Conservation (phyloP, 1,284 basidiomycete species). For the Fomes fomentarius region DNA sequence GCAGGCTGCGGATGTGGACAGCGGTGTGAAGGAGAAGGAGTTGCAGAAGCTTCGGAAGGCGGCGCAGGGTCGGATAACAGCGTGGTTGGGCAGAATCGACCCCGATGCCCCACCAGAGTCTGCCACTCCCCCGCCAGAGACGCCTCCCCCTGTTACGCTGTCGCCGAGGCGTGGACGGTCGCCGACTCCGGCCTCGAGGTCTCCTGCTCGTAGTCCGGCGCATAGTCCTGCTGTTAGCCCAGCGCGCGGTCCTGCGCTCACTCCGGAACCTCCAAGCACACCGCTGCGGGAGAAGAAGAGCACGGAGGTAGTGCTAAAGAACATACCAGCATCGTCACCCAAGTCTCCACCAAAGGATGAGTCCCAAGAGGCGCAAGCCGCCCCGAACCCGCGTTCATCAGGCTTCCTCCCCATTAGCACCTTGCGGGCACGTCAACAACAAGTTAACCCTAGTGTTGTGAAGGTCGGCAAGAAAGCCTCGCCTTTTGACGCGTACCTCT, state of each 20-base stretch:
- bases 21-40: slow-evolving; percentile 34
- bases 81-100: slow-evolving; percentile 71
- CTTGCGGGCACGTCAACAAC: slow-evolving; percentile 31
- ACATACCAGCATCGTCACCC: neutral
- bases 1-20: slow-evolving; percentile 20
- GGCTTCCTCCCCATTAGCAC: slow-evolving; percentile 71
- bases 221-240: slow-evolving; percentile 6
- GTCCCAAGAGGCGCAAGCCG: slow-evolving; percentile 32
- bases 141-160: slow-evolving; percentile 9
- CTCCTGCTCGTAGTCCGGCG: slow-evolving; percentile 1
- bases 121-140: slow-evolving; percentile 27
- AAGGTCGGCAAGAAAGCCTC: slow-evolving; percentile 2
- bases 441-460: slow-evolving; percentile 1
- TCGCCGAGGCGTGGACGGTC: slow-evolving; percentile 2
- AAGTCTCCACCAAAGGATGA: neutral
- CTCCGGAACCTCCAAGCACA: neutral
- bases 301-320: neutral
- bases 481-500: slow-evolving; percentile 15
- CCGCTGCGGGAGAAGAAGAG: neutral
- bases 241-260: slow-evolving; percentile 4
- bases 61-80: slow-evolving; percentile 73
- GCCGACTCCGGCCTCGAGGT: neutral
- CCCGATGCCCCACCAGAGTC: slow-evolving; percentile 46
- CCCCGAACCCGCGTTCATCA: slow-evolving; percentile 71
- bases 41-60: slow-evolving; percentile 46